Conservation (phyloP, 2,329 filamentous ascomycete species). For the Penicillium palitans region DNA sequence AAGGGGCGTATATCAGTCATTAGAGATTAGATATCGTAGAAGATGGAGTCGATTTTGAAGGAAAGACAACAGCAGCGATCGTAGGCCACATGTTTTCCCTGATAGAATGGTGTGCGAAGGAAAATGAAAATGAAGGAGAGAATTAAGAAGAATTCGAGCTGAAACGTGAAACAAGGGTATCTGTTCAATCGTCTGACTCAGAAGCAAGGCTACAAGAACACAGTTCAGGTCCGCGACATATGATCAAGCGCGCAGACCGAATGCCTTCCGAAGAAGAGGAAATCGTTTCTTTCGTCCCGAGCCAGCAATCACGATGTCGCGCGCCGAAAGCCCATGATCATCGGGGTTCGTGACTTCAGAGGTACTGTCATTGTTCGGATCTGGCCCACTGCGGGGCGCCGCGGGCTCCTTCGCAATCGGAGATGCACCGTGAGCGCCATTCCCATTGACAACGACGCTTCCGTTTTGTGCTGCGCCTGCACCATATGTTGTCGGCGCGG, state of each 20-base stretch:
- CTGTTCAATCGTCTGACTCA: neutral
- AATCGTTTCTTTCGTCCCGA: slow-evolving; percentile 50
- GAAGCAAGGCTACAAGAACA: neutral
- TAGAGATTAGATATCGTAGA: slow-evolving; percentile 27
- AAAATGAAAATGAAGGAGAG: neutral
- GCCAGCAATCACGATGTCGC: slow-evolving; percentile 37
- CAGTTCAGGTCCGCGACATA: neutral
- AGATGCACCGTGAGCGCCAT: neutral
- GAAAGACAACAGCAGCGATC: neutral
- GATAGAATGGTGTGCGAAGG: neutral
- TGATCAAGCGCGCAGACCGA: slow-evolving; percentile 38
- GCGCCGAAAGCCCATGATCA: slow-evolving; percentile 17
- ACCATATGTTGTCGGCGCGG: neutral
- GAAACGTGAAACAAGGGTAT: neutral
- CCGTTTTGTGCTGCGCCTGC: slow-evolving; percentile 11
- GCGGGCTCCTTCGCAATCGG: slow-evolving; percentile 13
- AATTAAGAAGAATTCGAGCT: slow-evolving; percentile 9
- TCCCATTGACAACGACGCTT: slow-evolving; percentile 14
- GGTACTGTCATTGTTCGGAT: slow-evolving; percentile 12
- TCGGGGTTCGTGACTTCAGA: slow-evolving; percentile 19
- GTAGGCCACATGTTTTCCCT: neutral
- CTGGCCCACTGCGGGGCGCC: slow-evolving; percentile 8
- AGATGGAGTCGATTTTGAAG: slow-evolving; percentile 6
- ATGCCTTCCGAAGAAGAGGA: slow-evolving; percentile 46
- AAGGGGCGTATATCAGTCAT: slow-evolving; percentile 22